These are phyloP conservation scores for Hypoxylon sp. DNA, from an alignment of 2,329 filamentous ascomycete species.

Conservation along the genomic window DNA sequence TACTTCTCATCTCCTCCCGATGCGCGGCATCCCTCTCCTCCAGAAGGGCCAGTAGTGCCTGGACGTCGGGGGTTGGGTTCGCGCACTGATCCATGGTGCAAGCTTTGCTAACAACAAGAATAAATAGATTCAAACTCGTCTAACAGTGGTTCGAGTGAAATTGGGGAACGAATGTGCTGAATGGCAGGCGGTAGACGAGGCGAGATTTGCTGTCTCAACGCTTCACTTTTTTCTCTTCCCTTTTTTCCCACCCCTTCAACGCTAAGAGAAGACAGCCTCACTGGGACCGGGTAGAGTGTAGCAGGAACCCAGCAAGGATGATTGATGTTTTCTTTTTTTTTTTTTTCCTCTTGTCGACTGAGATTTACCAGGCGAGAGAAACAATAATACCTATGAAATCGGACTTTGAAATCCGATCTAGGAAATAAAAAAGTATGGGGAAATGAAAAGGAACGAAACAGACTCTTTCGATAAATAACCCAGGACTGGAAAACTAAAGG, in stretches of 20 bases:
- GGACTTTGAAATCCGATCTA: slow-evolving; percentile 36
- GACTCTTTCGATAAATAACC: slow-evolving; percentile 36
- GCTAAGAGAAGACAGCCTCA: slow-evolving; percentile 35
- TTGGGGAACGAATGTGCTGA: slow-evolving; percentile 21
- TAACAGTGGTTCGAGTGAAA: slow-evolving; percentile 26
- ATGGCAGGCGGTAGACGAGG: slow-evolving; percentile 23
- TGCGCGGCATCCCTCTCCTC: slow-evolving; percentile 32
- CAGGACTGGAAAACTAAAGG: slow-evolving; percentile 36
- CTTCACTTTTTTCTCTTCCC: slow-evolving; percentile 27
- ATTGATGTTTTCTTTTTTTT: slow-evolving; percentile 30
- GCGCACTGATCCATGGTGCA: slow-evolving; percentile 40
- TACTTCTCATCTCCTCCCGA: slow-evolving; percentile 36
- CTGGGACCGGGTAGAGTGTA: slow-evolving; percentile 30
- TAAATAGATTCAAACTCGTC: slow-evolving; percentile 15
- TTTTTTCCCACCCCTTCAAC: slow-evolving; percentile 25
- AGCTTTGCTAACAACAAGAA: too few species aligned
- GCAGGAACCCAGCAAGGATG: slow-evolving; percentile 36
- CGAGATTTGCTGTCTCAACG: slow-evolving; percentile 25
- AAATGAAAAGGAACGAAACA: slow-evolving; percentile 35
- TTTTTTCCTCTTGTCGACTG: slow-evolving; percentile 29
- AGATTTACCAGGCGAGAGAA: slow-evolving; percentile 29
- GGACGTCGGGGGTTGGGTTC: slow-evolving; percentile 42
- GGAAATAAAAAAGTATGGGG: slow-evolving; percentile 36
- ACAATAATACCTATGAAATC: slow-evolving; percentile 32
- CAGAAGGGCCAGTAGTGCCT: slow-evolving; percentile 40